phyloP scores from a whole-genome alignment of 192 early-diverging fungal genomes.

The Backusella liffmaniae region DNA sequence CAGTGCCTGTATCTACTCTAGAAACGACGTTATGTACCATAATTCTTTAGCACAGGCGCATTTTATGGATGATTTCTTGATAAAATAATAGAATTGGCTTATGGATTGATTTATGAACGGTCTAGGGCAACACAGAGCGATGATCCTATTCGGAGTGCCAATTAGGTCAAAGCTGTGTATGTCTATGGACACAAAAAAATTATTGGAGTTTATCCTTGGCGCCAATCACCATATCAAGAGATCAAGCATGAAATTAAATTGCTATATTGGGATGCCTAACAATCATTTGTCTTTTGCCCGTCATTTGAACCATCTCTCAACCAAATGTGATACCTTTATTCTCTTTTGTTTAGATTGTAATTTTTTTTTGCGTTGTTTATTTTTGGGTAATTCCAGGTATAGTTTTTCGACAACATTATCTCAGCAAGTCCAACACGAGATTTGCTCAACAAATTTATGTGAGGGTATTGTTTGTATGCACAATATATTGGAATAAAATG shows the following conservation, averaged over 20 bases:
- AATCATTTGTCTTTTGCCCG: neutral
- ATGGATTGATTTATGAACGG: neutral
- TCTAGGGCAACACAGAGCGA: neutral
- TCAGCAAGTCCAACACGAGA: neutral
- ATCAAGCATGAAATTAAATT: constrained; percentile 8
- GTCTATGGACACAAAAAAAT: neutral
- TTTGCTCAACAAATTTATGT: neutral
- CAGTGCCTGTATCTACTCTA: neutral
- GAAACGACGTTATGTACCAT: neutral
- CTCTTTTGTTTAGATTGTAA: constrained; percentile 1
- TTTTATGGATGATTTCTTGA: neutral
- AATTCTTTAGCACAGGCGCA: neutral
- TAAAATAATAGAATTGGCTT: neutral
- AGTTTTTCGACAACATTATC: neutral
- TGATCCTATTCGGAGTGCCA: neutral
- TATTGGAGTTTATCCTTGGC: neutral
- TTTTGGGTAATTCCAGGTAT: neutral
- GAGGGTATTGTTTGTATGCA: neutral
- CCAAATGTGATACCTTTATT: neutral
- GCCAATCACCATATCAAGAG: neutral
- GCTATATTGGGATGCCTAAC: neutral
- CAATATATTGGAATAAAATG: neutral
- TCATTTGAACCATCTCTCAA: neutral
- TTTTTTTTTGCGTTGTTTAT: neutral
- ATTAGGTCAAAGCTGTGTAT: neutral